A percentile compares a stretch with the other conserved stretches of the same genome.
Conservation (phyloP, 768 basidiomycete species). For the Cytidiella melzeri region DNA sequence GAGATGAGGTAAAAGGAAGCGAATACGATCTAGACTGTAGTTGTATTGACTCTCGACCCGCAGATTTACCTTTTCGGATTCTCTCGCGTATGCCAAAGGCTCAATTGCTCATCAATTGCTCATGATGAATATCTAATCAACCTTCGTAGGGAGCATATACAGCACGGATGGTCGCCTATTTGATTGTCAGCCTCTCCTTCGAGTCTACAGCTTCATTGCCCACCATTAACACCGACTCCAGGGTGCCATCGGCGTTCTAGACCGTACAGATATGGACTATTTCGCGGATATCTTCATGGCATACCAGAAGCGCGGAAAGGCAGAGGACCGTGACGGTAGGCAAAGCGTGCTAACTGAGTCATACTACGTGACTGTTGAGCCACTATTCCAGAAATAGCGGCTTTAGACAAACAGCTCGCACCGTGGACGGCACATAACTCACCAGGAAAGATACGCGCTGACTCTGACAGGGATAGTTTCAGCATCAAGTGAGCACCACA, state of each 20-base stretch:
- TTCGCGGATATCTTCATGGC: slow-evolving; percentile 58
- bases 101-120: slow-evolving; percentile 10
- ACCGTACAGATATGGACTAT: slow-evolving; percentile 65
- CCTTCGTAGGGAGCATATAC: slow-evolving; percentile 65
- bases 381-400: slow-evolving; percentile 28
- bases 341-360: background rate
- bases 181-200: slow-evolving; percentile 44
- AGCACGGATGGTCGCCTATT: slow-evolving; percentile 64
- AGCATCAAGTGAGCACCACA: slow-evolving; percentile 48
- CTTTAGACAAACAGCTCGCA: slow-evolving; percentile 38
- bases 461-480: slow-evolving; percentile 42
- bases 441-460: slow-evolving; percentile 46
- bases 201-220: background rate
- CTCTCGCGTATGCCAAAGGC: slow-evolving; percentile 46
- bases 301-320: slow-evolving; percentile 58
- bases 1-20: slow-evolving; percentile 52
- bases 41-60: background rate
- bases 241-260: slow-evolving; percentile 68
- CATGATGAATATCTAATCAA: no score
- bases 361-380: no score
- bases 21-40: background rate
- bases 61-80: slow-evolving; percentile 78
- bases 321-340: slow-evolving; percentile 39
- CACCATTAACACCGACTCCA: slow-evolving; percentile 20
- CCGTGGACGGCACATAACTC: slow-evolving; percentile 50